These are phyloP conservation scores for Neopestalotiopsis clavispora DNA, from an alignment of 2,329 filamentous ascomycete genomes.

Conservation along the genomic window DNA sequence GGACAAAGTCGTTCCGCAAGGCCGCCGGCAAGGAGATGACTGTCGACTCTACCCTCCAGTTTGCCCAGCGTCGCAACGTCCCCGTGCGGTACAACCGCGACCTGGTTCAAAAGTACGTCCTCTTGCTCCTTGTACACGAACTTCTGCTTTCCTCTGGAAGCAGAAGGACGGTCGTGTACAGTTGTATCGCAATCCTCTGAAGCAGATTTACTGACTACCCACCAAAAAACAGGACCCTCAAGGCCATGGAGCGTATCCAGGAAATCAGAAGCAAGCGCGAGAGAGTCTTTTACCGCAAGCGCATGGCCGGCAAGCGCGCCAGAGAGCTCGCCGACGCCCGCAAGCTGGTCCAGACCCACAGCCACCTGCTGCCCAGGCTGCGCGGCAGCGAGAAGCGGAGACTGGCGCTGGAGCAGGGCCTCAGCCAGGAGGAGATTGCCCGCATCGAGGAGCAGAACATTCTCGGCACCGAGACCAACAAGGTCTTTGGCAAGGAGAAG, in stretches of 20 bases:
- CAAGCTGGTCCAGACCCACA: conserved; percentile 89
- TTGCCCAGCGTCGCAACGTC: conserved; percentile 85
- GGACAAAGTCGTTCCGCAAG: conserved; percentile 93
- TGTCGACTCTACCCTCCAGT: conserved; percentile 91
- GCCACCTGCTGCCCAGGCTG: conserved; percentile 84
- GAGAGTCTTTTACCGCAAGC: conserved; percentile 90
- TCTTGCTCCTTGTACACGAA: neutral
- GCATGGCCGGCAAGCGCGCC: conserved; percentile 90
- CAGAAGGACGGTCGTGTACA: neutral
- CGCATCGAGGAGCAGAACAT: conserved; percentile 36
- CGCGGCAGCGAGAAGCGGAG: conserved; percentile 65
- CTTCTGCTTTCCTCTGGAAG: neutral
- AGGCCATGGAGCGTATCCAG: conserved; percentile 87
- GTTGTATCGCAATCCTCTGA: neutral
- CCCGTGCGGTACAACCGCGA: conserved; percentile 96
- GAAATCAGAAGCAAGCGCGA: conserved; percentile 86
- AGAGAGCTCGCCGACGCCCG: conserved; percentile 78
- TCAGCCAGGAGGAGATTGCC: conserved; percentile 39
- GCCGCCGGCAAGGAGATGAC: conserved; percentile 86
- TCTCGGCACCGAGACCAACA: conserved; percentile 33
- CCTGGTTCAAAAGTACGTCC: conserved; percentile 67
- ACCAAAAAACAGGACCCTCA: conserved; percentile 65
- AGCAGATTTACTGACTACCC: neutral
- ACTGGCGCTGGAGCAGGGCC: conserved; percentile 48
- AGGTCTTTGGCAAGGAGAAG: conserved; percentile 47